Percentiles rank a stretch among this genome's conserved stretches.
Evolutionary conservation across 2,329 filamentous ascomycete species (phyloP).

Genomic region (Cordyceps cateniannulata): DNA sequence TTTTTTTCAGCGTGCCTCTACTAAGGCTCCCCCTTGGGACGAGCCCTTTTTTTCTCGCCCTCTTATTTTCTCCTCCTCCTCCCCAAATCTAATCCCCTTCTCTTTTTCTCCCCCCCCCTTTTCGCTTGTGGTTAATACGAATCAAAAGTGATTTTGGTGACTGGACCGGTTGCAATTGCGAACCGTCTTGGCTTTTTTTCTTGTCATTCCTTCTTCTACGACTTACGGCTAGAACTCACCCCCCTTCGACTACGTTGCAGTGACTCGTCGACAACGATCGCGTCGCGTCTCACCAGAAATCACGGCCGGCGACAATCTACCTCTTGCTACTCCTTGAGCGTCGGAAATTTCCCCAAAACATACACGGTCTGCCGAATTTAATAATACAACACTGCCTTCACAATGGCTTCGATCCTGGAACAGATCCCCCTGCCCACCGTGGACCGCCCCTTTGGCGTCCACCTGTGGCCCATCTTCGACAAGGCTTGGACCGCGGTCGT

Average conservation of each 20-base stretch:
- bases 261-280: not conserved
- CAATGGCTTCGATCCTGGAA: conserved; percentile 44
- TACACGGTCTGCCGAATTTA: conserved; percentile 13
- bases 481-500: conserved; percentile 70
- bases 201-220: conserved; percentile 27
- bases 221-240: conserved; percentile 6
- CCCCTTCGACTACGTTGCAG: not conserved
- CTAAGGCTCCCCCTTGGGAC: not conserved
- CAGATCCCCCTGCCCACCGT: conserved; percentile 67
- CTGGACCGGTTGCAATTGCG: not conserved
- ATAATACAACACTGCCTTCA: conserved; percentile 14
- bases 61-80: conserved; percentile 24
- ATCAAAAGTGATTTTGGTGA: conserved; percentile 1
- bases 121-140: not conserved
- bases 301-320: not conserved
- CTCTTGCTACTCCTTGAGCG: not conserved
- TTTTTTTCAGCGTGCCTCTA: conserved; percentile 11
- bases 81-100: not conserved
- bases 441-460: conserved; percentile 85
- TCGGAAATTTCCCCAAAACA: not conserved
- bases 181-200: conserved; percentile 18
- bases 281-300: not conserved
- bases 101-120: conserved; percentile 19
- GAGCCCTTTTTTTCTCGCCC: conserved; percentile 9
- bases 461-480: conserved; percentile 92